A percentile compares a stretch with the other conserved stretches of the same genome.
phyloP scores from a whole-genome alignment of 2,329 filamentous ascomycete genomes.

The Diplodia seriata region DNA sequence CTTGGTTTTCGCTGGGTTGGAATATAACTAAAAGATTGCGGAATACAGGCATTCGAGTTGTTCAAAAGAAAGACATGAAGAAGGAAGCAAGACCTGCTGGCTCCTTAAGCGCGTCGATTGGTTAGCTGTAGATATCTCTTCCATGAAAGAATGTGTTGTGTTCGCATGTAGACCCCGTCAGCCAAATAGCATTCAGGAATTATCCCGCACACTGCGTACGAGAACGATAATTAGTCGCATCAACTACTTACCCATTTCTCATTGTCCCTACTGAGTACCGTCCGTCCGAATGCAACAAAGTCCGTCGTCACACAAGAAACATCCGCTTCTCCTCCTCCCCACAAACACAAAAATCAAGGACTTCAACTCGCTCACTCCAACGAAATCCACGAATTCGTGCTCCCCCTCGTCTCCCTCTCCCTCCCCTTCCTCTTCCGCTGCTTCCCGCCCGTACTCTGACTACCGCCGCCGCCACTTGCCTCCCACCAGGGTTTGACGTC shows the following conservation, averaged over 20 bases:
- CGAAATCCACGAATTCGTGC: slow-evolving; percentile 6
- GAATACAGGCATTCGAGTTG: no score
- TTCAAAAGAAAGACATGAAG: background rate
- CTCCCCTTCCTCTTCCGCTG: slow-evolving; percentile 8
- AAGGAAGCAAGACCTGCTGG: background rate
- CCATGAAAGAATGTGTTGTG: no score
- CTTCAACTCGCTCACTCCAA: background rate
- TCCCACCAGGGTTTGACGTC: slow-evolving; percentile 23
- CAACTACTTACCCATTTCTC: background rate
- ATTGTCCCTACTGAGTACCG: background rate
- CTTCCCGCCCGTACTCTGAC: background rate
- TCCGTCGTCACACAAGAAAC: background rate
- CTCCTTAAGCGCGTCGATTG: background rate
- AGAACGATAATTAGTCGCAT: background rate
- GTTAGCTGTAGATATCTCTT: no score
- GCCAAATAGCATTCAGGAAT: background rate
- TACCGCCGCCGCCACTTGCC: background rate
- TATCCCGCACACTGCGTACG: background rate
- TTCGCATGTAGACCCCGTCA: background rate
- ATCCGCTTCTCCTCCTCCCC: background rate
- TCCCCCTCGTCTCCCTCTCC: slow-evolving; percentile 1
- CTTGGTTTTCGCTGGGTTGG: background rate
- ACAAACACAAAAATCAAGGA: no score
- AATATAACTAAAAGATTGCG: background rate
- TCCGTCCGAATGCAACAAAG: background rate